phyloP scores from a whole-genome alignment of 345 rosid species.

The Hevea brasiliensis region DNA sequence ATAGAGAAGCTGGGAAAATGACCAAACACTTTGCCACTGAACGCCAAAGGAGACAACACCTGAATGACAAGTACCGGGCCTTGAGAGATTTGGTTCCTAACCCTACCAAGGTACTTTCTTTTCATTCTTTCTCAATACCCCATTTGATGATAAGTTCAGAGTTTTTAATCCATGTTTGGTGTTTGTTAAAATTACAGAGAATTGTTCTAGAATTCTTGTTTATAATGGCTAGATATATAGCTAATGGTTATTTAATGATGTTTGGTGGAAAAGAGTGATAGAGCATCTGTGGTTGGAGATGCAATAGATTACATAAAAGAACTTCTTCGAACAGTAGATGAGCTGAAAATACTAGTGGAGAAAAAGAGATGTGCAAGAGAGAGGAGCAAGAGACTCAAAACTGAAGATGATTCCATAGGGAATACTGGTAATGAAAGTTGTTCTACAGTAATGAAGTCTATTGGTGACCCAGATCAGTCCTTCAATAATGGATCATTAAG shows the following conservation, averaged over 20 bases:
- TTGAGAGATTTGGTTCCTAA: slow-evolving; percentile 66
- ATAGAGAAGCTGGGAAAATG: slow-evolving; percentile 43
- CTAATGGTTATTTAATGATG: not conserved
- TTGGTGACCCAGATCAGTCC: slow-evolving; percentile 50
- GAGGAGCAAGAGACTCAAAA: slow-evolving; percentile 45
- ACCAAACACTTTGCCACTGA: slow-evolving; percentile 65
- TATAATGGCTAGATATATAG: not conserved
- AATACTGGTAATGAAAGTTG: slow-evolving; percentile 39
- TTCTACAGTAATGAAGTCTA: slow-evolving; percentile 33
- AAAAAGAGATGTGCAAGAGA: slow-evolving; percentile 63
- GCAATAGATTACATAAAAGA: slow-evolving; percentile 79
- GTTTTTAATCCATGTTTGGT: not conserved
- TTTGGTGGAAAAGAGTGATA: slow-evolving; percentile 49
- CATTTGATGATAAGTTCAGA: not conserved
- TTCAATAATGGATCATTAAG: slow-evolving; percentile 50
- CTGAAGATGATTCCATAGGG: slow-evolving; percentile 39
- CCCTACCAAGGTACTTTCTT: slow-evolving; percentile 57
- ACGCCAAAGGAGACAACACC: slow-evolving; percentile 62
- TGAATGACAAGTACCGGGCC: slow-evolving; percentile 56
- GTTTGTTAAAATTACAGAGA: not conserved
- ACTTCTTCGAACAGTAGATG: slow-evolving; percentile 59
- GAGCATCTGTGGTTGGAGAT: slow-evolving; percentile 82
- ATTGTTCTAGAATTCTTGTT: not conserved
- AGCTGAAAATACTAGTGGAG: slow-evolving; percentile 76
- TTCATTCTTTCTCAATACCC: not conserved